phyloP scores from a whole-genome alignment of 495 filamentous ascomycete genomes.

The Aspergillus panamensis region DNA sequence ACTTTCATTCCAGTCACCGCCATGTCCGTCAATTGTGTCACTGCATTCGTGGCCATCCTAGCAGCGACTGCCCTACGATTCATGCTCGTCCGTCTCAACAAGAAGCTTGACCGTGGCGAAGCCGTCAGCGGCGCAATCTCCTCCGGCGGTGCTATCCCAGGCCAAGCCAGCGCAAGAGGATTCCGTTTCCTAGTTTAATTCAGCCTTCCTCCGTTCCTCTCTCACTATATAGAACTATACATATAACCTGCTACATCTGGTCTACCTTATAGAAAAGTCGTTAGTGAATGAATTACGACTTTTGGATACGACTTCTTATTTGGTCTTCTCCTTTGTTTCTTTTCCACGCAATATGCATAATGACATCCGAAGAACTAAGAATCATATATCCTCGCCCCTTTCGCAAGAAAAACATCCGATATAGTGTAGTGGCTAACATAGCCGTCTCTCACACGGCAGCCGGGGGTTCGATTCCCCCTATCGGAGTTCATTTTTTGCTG shows the following conservation, averaged over 20 bases:
- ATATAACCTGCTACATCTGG: too few species aligned
- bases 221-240: too few species aligned
- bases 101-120: slow-evolving; percentile 60
- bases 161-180: slow-evolving; percentile 53
- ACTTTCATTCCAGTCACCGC: slow-evolving; percentile 48
- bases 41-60: slow-evolving; percentile 61
- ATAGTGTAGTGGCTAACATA: slow-evolving; percentile 41
- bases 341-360: too few species aligned
- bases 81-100: slow-evolving; percentile 66
- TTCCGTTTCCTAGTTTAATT: slow-evolving; percentile 55
- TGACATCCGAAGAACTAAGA: too few species aligned
- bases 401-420: slow-evolving; percentile 32
- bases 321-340: too few species aligned
- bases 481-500: too few species aligned
- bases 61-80: slow-evolving; percentile 61
- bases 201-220: too few species aligned
- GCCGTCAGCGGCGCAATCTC: slow-evolving; percentile 38
- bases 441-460: slow-evolving; percentile 39
- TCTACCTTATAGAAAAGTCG: too few species aligned
- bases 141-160: slow-evolving; percentile 51
- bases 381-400: too few species aligned
- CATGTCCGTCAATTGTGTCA: slow-evolving; percentile 71
- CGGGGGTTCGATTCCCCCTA: slow-evolving; percentile 40
- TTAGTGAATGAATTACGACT: too few species aligned
- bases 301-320: too few species aligned